Percentiles rank a stretch among this genome's conserved stretches.
Conservation (phyloP, 495 filamentous ascomycete species). For the Podospora didyma region DNA sequence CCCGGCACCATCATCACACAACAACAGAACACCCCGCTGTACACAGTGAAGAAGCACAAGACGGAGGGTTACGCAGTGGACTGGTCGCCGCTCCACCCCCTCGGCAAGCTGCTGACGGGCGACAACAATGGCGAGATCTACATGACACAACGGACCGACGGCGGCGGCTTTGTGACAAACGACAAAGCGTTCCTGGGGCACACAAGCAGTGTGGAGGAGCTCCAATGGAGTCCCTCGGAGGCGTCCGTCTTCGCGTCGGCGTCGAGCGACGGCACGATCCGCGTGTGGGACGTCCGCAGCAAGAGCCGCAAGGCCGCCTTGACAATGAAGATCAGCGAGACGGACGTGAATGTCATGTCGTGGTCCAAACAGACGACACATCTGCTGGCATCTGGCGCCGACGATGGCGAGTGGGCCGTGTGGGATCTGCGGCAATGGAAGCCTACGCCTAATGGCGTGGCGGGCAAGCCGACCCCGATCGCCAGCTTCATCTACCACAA, state of each 20-base stretch:
- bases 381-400: conserved; percentile 86
- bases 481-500: conserved; percentile 92
- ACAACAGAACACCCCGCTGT: conserved; percentile 78
- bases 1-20: conserved; percentile 77
- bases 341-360: conserved; percentile 92
- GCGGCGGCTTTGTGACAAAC: conserved; percentile 83
- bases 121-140: conserved; percentile 90
- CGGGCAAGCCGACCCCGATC: conserved; percentile 61
- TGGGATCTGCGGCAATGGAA: conserved; percentile 98
- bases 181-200: conserved; percentile 77
- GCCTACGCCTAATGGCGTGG: conserved; percentile 45
- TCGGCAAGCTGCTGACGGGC: conserved; percentile 83
- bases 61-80: conserved; percentile 91
- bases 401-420: conserved; percentile 91
- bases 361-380: conserved; percentile 86
- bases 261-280: conserved; percentile 88
- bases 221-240: conserved; percentile 94
- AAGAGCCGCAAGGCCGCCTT: conserved; percentile 82
- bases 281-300: conserved; percentile 90
- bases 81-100: conserved; percentile 74
- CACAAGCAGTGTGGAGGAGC: conserved; percentile 80
- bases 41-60: conserved; percentile 85
- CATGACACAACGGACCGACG: conserved; percentile 75
- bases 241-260: conserved; percentile 88
- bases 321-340: conserved; percentile 74